Percentiles rank a stretch among this genome's conserved stretches.
Conservation (phyloP, 495 filamentous ascomycete species). For the Xylaria acuta region DNA sequence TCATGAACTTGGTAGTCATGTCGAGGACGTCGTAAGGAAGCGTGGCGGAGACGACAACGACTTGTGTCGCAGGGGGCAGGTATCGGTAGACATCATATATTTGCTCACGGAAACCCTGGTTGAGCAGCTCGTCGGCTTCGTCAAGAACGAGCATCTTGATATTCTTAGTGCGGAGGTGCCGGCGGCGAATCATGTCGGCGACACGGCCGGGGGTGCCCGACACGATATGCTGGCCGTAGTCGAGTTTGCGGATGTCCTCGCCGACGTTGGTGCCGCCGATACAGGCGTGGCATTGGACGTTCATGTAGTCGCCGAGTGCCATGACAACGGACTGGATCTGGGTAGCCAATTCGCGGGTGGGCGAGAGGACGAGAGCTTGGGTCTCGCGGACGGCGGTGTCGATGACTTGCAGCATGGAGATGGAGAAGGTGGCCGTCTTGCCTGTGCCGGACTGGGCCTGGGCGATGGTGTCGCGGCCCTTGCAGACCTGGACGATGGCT, state of each 20-base stretch:
- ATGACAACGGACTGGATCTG: conserved; percentile 98
- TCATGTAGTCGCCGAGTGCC: conserved; percentile 99
- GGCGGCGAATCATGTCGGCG: conserved; percentile 98
- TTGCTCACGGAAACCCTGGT: conserved; percentile 97
- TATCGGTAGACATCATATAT: conserved; percentile 99
- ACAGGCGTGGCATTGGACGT: conserved; percentile 97
- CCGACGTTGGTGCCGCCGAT: conserved; percentile 98
- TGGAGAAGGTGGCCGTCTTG: conserved; percentile 98
- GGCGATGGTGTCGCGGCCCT: conserved; percentile 96
- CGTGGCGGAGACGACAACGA: conserved; percentile 96
- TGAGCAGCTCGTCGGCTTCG: conserved; percentile 89
- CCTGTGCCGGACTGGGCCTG: conserved; percentile 99
- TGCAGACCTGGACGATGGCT: conserved; percentile 98
- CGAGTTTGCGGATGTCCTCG: conserved; percentile 95
- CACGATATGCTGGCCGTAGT: conserved; percentile 96
- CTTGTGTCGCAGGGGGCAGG: conserved; percentile 93
- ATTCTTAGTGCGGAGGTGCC: conserved; percentile 86
- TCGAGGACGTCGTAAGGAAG: conserved; percentile 98
- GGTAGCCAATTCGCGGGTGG: conserved; percentile 95
- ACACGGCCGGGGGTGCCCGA: conserved; percentile 95
- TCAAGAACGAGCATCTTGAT: conserved; percentile 99
- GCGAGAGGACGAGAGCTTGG: conserved; percentile 95
- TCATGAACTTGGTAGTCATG: conserved; percentile 99
- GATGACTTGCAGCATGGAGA: conserved; percentile 95
- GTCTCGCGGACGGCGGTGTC: conserved; percentile 83